Percentiles rank a stretch among this genome's conserved stretches.
phyloP scores from a whole-genome alignment of 352 stramenopile genomes.

The Phytophthora cryptogea region DNA sequence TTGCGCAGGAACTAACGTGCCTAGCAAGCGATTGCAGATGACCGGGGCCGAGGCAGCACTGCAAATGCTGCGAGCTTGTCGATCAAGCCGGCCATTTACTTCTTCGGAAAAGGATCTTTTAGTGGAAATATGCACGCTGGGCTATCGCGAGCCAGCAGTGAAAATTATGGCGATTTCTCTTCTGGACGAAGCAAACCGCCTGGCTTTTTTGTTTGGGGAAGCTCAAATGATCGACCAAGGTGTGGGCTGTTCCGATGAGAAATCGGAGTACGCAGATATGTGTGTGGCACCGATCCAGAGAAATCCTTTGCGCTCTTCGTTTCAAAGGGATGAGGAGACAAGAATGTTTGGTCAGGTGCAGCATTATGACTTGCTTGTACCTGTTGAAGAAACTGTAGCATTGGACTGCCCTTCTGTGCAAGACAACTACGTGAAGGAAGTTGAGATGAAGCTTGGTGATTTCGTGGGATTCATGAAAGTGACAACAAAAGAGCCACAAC shows the following conservation, averaged over 20 bases:
- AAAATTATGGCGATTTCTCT: conserved; percentile 41
- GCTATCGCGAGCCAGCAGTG: conserved; percentile 46
- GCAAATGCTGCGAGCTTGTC: conserved; percentile 45
- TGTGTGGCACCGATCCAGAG: conserved; percentile 15
- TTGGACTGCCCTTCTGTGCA: conserved; percentile 13
- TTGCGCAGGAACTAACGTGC: conserved; percentile 30
- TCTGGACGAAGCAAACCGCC: conserved; percentile 27
- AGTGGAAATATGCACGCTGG: conserved; percentile 29
- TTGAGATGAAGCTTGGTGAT: conserved; percentile 17
- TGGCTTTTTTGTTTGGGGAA: conserved; percentile 43
- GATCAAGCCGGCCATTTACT: conserved; percentile 39
- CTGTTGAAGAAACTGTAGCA: conserved; percentile 1
- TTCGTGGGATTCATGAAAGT: conserved; percentile 16
- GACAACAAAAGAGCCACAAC: background rate
- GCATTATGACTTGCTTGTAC: background rate
- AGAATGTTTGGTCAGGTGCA: conserved; percentile 17
- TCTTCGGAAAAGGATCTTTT: conserved; percentile 29
- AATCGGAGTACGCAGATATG: conserved; percentile 25
- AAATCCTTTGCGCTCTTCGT: conserved; percentile 29
- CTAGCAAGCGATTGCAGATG: conserved; percentile 44
- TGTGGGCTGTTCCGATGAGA: conserved; percentile 16
- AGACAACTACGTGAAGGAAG: conserved; percentile 19
- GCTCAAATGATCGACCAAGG: background rate
- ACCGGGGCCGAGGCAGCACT: conserved; percentile 51
- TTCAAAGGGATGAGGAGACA: conserved; percentile 26